Base-by-base conservation (phyloP, 2,329 filamentous ascomycete species). In the Metarhizium rileyi region DNA sequence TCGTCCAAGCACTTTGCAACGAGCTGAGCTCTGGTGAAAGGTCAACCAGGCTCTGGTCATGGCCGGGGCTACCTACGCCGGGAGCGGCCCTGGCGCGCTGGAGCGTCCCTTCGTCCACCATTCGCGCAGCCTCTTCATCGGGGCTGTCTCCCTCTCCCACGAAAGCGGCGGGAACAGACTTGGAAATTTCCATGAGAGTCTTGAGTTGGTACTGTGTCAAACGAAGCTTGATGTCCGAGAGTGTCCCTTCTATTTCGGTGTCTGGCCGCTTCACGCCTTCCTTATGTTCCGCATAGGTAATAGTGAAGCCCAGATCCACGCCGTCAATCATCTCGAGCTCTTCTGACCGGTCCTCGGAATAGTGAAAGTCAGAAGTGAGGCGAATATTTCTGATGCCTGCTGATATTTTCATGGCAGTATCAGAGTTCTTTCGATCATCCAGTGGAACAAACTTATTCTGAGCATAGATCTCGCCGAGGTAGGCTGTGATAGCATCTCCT, bases 301-400 rank as follows among this genome's bases (percentile, higher is more conserved):
- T 84, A 53, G 87, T 87, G 69, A 98, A 96, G 44, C 87, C 87
- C 23, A 99, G 73, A 63, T 98, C 93, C 12, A 98, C 90, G 58
- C 96, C 90, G 61, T 98, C 90, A 57, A 99, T 95, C 72, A 99
- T 86, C 63, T 98, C 89, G 7, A 98, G 74, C 63, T 95, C 90
- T 65, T 98, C 93, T 0, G 81, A 80, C 50, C 78, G 69, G 30
- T 82, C 79, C 2, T 83, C 75, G 0, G 80, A 67, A 59, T 94
- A 97, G 63, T 95, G 80, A 61, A 97, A 89, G 49, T 88, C 83
- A 0, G 91, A 97, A 0, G 89, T 96, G 26, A 98, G 72, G 30
- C 87, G 83, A 53, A 96, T 89, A 53, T 98, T 95, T 48, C 91
- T 81, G 56, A 99, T 91, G 22, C 93, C 93, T 18, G 90, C 85